Base-by-base conservation (phyloP, 1,284 basidiomycete species). In the Puccinia coronata region DNA sequence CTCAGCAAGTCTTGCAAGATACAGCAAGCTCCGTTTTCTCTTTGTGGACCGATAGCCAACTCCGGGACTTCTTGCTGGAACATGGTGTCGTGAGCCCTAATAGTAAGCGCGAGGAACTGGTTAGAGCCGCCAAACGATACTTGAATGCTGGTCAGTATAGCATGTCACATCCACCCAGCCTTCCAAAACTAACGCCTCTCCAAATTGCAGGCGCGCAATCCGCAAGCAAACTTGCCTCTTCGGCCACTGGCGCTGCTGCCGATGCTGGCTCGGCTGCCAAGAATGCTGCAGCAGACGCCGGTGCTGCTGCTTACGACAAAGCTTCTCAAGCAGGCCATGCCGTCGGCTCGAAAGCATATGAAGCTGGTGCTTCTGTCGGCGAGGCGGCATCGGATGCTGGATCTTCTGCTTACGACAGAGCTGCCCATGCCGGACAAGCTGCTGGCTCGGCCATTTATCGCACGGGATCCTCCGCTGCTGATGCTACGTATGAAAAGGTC, bases 41-140 rank as follows among this genome's bases (percentile, higher is more conserved):
- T 82, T 85, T 85, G 84, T 96, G 94, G 94, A 90, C 92, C 84
- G 94, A 96, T 85, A 91, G 90, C 39, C 89, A 89, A 69, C 88
- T 96, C 39, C 90, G 94, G 83, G 88, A 92, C 83, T 96, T 92
- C 87, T 88, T 97, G n/a, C 89, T 96, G 81, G 90, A 93, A 84
- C 91, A 95, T 83, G 94, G 94, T 65, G 88, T 96, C 82, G 90
- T 96, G 65, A 90, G 91, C 23, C 95, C 95, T 18, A 89, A 89
- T 34, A 92, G 92, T 3, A 91, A 91, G 2, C 89, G 90, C 79
- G 95, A 96, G 85, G 90, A 94, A 85, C 90, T 97, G 91, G 23
- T 87, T 92, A 23, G 88, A 93, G 78, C 69, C 11, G 70, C 70
- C 11, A 73, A 65, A 47, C 49, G 57, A 51, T 80, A 72, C 53